phyloP scores from a whole-genome alignment of 352 stramenopile genomes.

The Peronospora belbahrii region DNA sequence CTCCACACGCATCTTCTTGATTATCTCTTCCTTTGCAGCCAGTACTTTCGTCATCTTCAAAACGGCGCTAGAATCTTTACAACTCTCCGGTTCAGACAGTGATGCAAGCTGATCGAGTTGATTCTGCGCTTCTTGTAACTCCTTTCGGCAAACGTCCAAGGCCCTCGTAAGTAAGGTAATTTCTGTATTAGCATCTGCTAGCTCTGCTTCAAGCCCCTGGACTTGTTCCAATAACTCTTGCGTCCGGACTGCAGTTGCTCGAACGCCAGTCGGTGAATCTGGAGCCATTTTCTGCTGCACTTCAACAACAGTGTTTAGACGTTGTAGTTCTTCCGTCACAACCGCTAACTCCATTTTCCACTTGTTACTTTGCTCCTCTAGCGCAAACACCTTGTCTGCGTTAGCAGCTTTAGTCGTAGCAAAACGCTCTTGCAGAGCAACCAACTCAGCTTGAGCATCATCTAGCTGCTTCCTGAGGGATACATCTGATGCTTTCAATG shows the following conservation, averaged over 20 bases:
- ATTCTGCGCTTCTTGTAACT: slow-evolving; percentile 14
- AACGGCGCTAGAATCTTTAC: slow-evolving; percentile 7
- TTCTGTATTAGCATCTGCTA: slow-evolving; percentile 21
- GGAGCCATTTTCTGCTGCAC: neutral
- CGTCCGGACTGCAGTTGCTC: neutral
- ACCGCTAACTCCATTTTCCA: slow-evolving; percentile 19
- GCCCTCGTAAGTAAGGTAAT: slow-evolving; percentile 18
- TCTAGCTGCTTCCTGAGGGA: slow-evolving; percentile 20
- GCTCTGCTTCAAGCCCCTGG: slow-evolving; percentile 13
- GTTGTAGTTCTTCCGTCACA: slow-evolving; percentile 15
- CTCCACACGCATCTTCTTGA: slow-evolving; percentile 25
- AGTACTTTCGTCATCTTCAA: slow-evolving; percentile 10
- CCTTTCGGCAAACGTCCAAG: slow-evolving; percentile 14
- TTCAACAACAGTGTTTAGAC: slow-evolving; percentile 8
- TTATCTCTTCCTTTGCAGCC: slow-evolving; percentile 16
- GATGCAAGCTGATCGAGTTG: slow-evolving; percentile 10
- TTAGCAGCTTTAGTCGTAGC: slow-evolving; percentile 33
- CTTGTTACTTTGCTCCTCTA: slow-evolving; percentile 26
- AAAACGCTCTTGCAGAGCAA: slow-evolving; percentile 27
- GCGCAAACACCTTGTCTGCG: slow-evolving; percentile 32
- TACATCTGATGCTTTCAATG: slow-evolving; percentile 15
- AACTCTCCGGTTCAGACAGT: slow-evolving; percentile 14
- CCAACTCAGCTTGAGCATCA: slow-evolving; percentile 13
- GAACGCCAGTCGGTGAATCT: neutral
- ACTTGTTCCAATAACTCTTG: slow-evolving; percentile 20